phyloP scores from a whole-genome alignment of 352 stramenopile genomes.

The Plasmopara viticola region DNA sequence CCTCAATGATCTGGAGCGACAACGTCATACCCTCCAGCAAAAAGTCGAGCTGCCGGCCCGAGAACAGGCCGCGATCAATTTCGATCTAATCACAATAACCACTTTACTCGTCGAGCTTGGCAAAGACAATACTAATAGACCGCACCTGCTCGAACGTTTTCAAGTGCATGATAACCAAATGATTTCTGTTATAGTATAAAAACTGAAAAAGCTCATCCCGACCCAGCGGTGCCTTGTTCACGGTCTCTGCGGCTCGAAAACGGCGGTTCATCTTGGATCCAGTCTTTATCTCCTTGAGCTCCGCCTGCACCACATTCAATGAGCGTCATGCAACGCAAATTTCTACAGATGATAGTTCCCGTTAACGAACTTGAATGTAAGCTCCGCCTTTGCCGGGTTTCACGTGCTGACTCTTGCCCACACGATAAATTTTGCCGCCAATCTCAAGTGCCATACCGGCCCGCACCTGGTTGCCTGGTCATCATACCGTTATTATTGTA shows the following conservation, averaged over 20 bases:
- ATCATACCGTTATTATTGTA: conserved; percentile 7
- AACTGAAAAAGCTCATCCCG: conserved; percentile 77
- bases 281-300: conserved; percentile 85
- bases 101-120: conserved; percentile 1
- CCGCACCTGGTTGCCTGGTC: conserved; percentile 73
- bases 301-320: conserved; percentile 30
- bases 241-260: conserved; percentile 73
- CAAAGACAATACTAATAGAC: not conserved
- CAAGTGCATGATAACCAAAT: conserved; percentile 83
- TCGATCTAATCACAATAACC: conserved; percentile 42
- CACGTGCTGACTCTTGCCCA: conserved; percentile 79
- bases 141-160: conserved; percentile 72
- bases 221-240: conserved; percentile 69
- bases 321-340: conserved; percentile 1
- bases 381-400: conserved; percentile 82
- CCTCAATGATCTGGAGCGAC: conserved; percentile 80
- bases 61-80: conserved; percentile 61
- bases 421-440: conserved; percentile 78
- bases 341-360: not conserved
- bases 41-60: conserved; percentile 68
- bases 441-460: conserved; percentile 79
- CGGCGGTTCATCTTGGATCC: conserved; percentile 77
- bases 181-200: conserved; percentile 71
- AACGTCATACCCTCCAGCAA: conserved; percentile 73
- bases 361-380: conserved; percentile 53